phyloP scores from a whole-genome alignment of 2,329 filamentous ascomycete species.

The Penicillium sp. region DNA sequence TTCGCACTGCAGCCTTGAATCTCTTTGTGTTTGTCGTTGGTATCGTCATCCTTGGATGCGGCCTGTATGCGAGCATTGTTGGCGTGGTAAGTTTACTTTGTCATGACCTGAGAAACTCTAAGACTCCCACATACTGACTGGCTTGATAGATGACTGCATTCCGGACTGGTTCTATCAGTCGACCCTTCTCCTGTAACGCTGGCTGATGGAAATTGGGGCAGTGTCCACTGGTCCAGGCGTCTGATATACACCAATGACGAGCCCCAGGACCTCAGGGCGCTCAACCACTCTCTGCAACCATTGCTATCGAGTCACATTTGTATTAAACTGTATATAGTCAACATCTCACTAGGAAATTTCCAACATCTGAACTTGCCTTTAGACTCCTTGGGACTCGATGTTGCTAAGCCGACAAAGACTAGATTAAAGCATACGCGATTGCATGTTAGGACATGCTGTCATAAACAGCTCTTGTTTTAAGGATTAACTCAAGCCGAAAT shows the following conservation, averaged over 20 bases:
- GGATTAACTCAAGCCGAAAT: too few relatives aligned
- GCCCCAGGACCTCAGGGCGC: too few relatives aligned
- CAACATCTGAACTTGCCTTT: neutral
- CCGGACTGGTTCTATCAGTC: neutral
- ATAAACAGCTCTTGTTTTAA: too few relatives aligned
- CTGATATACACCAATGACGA: too few relatives aligned
- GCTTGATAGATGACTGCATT: constrained; percentile 2
- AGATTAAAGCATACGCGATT: too few relatives aligned
- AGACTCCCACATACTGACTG: neutral
- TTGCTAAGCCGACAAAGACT: neutral
- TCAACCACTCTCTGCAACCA: too few relatives aligned
- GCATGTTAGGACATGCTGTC: too few relatives aligned
- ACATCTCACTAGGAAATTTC: neutral
- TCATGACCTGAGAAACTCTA: neutral
- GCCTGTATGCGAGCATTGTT: constrained; percentile 5
- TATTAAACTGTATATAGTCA: neutral
- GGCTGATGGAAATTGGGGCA: neutral
- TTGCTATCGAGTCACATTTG: neutral
- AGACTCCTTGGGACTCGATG: neutral
- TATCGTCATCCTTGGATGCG: constrained; percentile 3
- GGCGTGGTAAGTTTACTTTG: neutral
- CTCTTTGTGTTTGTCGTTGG: constrained; percentile 5
- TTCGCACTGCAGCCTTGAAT: constrained; percentile 1
- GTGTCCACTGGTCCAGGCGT: neutral
- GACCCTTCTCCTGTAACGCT: constrained; percentile 4